Percentiles rank a stretch among this genome's conserved stretches.
These are phyloP conservation scores for Rostrohypoxylon terebratum DNA, from an alignment of 495 filamentous ascomycete species.

Conservation along the genomic window DNA sequence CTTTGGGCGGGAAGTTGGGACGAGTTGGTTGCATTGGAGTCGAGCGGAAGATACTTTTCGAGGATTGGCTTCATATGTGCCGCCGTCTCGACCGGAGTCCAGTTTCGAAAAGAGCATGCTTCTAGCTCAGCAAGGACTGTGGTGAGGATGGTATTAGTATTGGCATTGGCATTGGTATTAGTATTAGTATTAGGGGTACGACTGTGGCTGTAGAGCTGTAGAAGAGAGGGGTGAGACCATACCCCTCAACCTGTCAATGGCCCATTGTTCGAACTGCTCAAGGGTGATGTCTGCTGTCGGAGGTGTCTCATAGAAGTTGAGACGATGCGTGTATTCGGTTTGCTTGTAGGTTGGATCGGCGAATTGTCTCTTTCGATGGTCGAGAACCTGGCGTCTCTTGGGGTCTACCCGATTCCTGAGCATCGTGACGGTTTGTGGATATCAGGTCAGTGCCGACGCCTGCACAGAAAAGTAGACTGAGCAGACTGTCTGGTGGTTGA, in stretches of 20 bases:
- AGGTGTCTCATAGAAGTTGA: conserved; percentile 91
- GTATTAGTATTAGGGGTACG: conserved; percentile 35
- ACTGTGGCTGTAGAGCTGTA: too few relatives aligned
- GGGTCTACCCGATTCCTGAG: conserved; percentile 81
- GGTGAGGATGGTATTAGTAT: background rate
- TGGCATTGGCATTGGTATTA: background rate
- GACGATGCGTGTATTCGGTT: conserved; percentile 80
- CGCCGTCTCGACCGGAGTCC: conserved; percentile 78
- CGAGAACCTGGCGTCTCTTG: conserved; percentile 78
- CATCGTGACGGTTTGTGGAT: conserved; percentile 62
- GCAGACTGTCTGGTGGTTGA: too few relatives aligned
- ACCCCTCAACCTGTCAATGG: conserved; percentile 91
- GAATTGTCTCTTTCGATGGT: conserved; percentile 89
- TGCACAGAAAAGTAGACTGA: too few relatives aligned
- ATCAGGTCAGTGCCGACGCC: background rate
- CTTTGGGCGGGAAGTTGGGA: conserved; percentile 73
- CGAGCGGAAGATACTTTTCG: conserved; percentile 86
- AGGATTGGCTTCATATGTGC: conserved; percentile 82
- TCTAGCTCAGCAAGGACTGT: conserved; percentile 94
- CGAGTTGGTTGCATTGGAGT: conserved; percentile 75
- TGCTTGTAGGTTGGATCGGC: conserved; percentile 76
- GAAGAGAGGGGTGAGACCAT: conserved; percentile 14
- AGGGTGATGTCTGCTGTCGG: conserved; percentile 95
- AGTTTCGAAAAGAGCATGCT: conserved; percentile 95
- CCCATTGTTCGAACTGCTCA: conserved; percentile 99